Evolutionary conservation across 176 grass and related monocot species (phyloP).

Genomic region (Otatea glauca): DNA sequence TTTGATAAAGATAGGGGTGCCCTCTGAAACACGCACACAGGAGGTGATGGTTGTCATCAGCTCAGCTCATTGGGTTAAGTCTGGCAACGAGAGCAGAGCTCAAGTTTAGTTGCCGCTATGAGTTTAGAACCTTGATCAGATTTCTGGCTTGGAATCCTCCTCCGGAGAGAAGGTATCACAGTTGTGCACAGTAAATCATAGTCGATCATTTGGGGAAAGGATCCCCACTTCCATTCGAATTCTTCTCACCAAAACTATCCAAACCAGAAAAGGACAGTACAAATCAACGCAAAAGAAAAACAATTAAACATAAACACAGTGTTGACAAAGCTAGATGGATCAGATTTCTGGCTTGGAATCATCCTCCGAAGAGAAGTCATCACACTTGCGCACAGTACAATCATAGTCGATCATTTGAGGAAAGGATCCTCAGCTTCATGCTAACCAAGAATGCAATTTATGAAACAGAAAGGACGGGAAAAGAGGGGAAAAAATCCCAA

Average conservation of each 20-base stretch:
- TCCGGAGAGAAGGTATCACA: slow-evolving; percentile 10
- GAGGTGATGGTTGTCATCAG: too few species aligned
- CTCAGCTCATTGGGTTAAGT: too few species aligned
- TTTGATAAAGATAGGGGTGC: too few species aligned
- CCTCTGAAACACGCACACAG: too few species aligned
- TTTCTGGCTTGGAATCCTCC: too few species aligned
- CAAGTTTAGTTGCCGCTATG: too few species aligned
- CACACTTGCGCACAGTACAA: slow-evolving; percentile 41
- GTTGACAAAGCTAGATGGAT: slow-evolving; percentile 25
- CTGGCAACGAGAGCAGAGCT: too few species aligned
- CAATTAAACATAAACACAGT: background rate
- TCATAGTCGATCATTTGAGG: slow-evolving; percentile 69
- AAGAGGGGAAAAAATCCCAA: background rate
- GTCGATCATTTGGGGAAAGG: slow-evolving; percentile 74
- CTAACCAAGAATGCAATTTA: background rate
- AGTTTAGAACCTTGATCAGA: too few species aligned
- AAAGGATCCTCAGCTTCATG: slow-evolving; percentile 65
- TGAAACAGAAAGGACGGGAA: background rate
- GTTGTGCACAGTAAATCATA: slow-evolving; percentile 49
- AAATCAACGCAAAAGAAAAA: background rate
- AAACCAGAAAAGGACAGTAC: background rate
- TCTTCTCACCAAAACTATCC: background rate
- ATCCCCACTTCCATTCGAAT: slow-evolving; percentile 53
- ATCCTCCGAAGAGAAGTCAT: slow-evolving; percentile 31
- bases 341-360: slow-evolving; percentile 65